Evolutionary conservation across 73 alveolate genomes (phyloP), one percentile per base, ranked within the genome.

Genomic region (Effrenium voratum): DNA sequence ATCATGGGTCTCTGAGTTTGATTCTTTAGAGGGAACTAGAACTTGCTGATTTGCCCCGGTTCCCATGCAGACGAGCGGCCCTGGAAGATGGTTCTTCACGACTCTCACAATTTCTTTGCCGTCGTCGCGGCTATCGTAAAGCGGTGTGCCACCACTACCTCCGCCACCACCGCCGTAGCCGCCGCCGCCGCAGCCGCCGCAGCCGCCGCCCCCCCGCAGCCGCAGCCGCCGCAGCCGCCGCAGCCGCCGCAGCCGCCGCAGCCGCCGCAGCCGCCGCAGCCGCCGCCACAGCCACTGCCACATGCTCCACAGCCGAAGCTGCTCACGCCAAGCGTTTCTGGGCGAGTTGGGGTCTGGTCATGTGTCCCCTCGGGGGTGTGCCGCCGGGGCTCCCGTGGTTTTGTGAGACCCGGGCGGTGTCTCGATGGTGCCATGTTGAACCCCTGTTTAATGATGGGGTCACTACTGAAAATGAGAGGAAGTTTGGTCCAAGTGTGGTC

Each of bases 1-100:
- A 55, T 19, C 68, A 55, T 55, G 68, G 24, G 24, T 19, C 68
- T 19, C 24, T 2, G 15, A 19, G 68, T 55, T 55, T 19, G 24
- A 1, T n/a, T n/a, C n/a, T n/a, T n/a, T n/a, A n/a, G n/a, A n/a
- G n/a, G n/a, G n/a, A n/a, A n/a, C n/a, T n/a, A n/a, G n/a, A n/a
- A n/a, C n/a, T n/a, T n/a, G n/a, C n/a, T n/a, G n/a, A n/a, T n/a
- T n/a, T n/a, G n/a, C n/a, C n/a, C n/a, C n/a, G n/a, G n/a, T n/a
- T n/a, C n/a, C n/a, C n/a, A 57, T 57, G 28, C 28, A 57, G 68
- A 57, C n/a, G 1, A 0, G 3, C 72, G 16, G 6, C 92, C 92
- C 92, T 50, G 92, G 92, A 46, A 82, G 73, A 60, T 82, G 92
- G 5, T 82, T 82, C 75, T 82, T 82, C 40, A 82, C 50, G 41